phyloP scores from a whole-genome alignment of 1,139 yeast species.

The Saccharomyces hybrid region DNA sequence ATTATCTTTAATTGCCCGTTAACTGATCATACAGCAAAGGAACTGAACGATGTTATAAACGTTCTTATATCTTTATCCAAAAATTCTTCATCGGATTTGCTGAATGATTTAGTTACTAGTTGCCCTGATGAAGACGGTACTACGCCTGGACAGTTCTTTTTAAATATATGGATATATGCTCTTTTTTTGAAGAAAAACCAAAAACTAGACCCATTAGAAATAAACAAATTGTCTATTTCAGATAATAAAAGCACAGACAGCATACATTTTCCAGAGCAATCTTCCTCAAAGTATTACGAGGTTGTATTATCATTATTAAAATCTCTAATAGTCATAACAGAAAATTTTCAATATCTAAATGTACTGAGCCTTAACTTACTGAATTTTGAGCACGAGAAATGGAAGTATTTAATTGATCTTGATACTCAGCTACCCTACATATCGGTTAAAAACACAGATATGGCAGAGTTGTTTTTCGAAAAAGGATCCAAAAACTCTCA shows the following conservation, averaged over 20 bases:
- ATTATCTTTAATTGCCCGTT: slow-evolving; percentile 30
- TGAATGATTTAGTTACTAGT: slow-evolving; percentile 35
- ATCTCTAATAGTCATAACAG: slow-evolving; percentile 40
- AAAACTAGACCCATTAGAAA: slow-evolving; percentile 29
- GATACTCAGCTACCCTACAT: slow-evolving; percentile 53
- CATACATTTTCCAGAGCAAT: not conserved
- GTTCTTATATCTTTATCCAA: slow-evolving; percentile 57
- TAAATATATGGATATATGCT: slow-evolving; percentile 56
- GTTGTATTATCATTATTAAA: slow-evolving; percentile 43
- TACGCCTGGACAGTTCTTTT: slow-evolving; percentile 33
- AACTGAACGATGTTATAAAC: slow-evolving; percentile 56
- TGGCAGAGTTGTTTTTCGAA: slow-evolving; percentile 10
- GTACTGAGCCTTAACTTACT: slow-evolving; percentile 40
- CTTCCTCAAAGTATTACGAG: slow-evolving; percentile 28
- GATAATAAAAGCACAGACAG: not conserved
- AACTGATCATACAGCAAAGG: slow-evolving; percentile 39
- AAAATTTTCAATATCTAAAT: slow-evolving; percentile 33
- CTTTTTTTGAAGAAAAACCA: slow-evolving; percentile 41
- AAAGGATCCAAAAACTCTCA: slow-evolving; percentile 1
- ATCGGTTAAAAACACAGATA: slow-evolving; percentile 18
- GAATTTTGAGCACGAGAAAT: slow-evolving; percentile 39
- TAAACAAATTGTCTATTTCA: slow-evolving; percentile 4
- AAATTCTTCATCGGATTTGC: slow-evolving; percentile 40
- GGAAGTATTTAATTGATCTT: slow-evolving; percentile 40
- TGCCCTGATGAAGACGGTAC: slow-evolving; percentile 10